These are phyloP conservation scores for Blastocladiella emersonii DNA, from an alignment of 371 early-diverging fungal genomes.

Conservation along the genomic window DNA sequence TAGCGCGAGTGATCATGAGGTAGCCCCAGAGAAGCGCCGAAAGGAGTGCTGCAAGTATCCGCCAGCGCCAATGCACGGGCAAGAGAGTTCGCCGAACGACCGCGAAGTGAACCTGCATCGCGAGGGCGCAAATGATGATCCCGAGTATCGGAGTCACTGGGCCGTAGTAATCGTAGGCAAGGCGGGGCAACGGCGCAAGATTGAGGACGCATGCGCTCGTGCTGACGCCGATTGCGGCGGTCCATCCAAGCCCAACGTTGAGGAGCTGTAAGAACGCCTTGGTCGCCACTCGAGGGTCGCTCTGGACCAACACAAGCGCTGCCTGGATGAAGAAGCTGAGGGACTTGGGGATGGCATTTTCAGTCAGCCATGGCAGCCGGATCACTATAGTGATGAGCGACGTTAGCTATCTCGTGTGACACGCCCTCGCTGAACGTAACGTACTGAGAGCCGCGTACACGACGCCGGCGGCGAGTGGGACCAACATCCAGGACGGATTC, in stretches of 20 bases:
- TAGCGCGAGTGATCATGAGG: no score
- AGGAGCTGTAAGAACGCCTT: not conserved
- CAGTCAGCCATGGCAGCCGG: conserved; percentile 1
- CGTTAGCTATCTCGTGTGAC: no score
- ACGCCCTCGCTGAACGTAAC: not conserved
- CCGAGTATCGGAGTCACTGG: not conserved
- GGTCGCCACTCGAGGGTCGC: not conserved
- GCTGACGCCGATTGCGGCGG: not conserved
- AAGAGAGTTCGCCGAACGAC: not conserved
- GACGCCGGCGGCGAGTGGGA: not conserved
- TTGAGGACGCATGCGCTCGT: not conserved
- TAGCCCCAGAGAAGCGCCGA: not conserved
- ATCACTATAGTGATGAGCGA: not conserved
- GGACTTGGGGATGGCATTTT: conserved; percentile 1
- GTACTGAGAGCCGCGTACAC: not conserved
- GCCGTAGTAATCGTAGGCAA: not conserved
- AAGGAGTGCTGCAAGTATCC: not conserved
- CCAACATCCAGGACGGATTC: not conserved
- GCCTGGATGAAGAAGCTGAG: conserved; percentile 2
- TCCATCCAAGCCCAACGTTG: conserved; percentile 1
- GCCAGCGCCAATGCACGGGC: not conserved
- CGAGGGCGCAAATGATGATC: not conserved
- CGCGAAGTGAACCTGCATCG: not conserved
- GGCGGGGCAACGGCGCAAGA: not conserved
- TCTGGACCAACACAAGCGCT: not conserved